Evolutionary conservation across 257 asterid genomes (phyloP).

Genomic region (Ballota nigra): DNA sequence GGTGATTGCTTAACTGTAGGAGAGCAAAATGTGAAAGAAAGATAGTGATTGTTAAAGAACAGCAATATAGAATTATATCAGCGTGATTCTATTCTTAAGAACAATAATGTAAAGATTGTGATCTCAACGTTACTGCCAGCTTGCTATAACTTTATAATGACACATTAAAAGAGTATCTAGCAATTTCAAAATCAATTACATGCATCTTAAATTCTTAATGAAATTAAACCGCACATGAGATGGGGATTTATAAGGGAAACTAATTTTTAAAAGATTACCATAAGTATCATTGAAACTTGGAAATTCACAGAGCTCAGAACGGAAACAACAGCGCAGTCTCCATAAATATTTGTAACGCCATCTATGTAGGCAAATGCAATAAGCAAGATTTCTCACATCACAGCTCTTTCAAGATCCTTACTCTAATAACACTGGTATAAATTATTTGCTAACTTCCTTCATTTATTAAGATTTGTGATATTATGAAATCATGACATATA

Average conservation of each 20-base stretch:
- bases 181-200: neutral
- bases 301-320: neutral
- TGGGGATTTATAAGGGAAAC: neutral
- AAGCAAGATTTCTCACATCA: neutral
- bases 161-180: neutral
- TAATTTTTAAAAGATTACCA: neutral
- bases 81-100: too few species aligned
- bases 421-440: neutral
- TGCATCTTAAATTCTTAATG: neutral
- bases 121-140: neutral
- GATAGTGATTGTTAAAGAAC: neutral
- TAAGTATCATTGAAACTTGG: neutral
- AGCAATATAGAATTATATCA: neutral
- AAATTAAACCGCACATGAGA: neutral
- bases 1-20: constrained; percentile 81
- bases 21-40: constrained; percentile 11
- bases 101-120: neutral
- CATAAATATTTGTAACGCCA: neutral
- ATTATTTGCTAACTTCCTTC: neutral
- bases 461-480: neutral
- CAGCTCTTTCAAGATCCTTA: constrained; percentile 2
- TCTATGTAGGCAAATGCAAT: neutral
- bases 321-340: neutral
- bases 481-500: neutral
- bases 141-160: neutral